phyloP scores from a whole-genome alignment of 495 filamentous ascomycete species.

The Haplographium delicatum region DNA sequence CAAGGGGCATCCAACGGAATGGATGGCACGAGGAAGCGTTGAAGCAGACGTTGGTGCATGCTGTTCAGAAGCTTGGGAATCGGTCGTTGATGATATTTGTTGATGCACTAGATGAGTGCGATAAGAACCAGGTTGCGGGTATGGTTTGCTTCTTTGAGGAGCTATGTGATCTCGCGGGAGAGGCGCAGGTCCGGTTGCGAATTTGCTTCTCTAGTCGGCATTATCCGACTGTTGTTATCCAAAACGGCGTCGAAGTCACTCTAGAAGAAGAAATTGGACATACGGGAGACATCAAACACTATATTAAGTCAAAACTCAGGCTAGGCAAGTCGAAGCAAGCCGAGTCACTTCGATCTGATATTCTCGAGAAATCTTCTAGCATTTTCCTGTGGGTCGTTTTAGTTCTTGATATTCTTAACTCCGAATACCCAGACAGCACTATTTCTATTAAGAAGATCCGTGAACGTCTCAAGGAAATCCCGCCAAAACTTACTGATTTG shows the following conservation, averaged over 20 bases:
- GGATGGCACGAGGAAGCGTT: slow-evolving; percentile 20
- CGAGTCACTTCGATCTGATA: slow-evolving; percentile 19
- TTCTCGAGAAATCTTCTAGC: slow-evolving; percentile 28
- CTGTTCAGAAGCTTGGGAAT: slow-evolving; percentile 18
- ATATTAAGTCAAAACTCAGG: slow-evolving; percentile 27
- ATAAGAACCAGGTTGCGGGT: slow-evolving; percentile 29
- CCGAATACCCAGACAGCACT: slow-evolving; percentile 28
- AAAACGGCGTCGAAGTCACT: slow-evolving; percentile 26
- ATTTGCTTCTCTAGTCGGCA: slow-evolving; percentile 41
- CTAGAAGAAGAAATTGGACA: slow-evolving; percentile 29
- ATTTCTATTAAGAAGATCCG: slow-evolving; percentile 21
- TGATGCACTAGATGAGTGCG: slow-evolving; percentile 39
- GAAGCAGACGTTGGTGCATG: slow-evolving; percentile 17
- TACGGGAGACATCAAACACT: slow-evolving; percentile 27
- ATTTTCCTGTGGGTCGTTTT: slow-evolving; percentile 36
- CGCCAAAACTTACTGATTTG: slow-evolving; percentile 30
- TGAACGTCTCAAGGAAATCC: slow-evolving; percentile 32
- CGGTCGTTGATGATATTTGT: slow-evolving; percentile 28
- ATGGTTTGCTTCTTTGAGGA: slow-evolving; percentile 38
- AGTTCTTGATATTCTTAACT: slow-evolving; percentile 36
- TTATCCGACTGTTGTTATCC: slow-evolving; percentile 30
- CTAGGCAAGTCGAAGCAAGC: slow-evolving; percentile 20
- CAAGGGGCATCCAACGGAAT: slow-evolving; percentile 16
- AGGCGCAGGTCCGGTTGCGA: slow-evolving; percentile 14
- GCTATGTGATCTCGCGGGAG: slow-evolving; percentile 22